A percentile compares a stretch with the other conserved stretches of the same genome.
Conservation (phyloP, 352 stramenopile species). For the Phytophthora aleatoria region DNA sequence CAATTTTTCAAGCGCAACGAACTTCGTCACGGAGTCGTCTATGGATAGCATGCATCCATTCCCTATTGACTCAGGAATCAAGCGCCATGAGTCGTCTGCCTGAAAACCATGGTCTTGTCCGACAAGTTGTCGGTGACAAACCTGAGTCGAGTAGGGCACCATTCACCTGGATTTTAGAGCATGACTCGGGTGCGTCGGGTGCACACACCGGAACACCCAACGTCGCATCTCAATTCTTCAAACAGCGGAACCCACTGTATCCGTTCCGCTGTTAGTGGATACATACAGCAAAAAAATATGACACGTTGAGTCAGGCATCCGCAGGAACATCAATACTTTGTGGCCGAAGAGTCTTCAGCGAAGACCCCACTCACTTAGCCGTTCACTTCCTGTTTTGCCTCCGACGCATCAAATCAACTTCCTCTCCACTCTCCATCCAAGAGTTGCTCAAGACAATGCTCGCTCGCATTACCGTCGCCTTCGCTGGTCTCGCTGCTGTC, state of each 20-base stretch:
- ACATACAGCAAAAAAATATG: constrained; percentile 12
- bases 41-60: neutral
- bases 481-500: constrained; percentile 10
- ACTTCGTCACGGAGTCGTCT: neutral
- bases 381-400: constrained; percentile 25
- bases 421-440: constrained; percentile 6
- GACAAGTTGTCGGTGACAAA: too few relatives aligned
- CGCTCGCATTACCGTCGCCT: constrained; percentile 21
- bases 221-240: constrained; percentile 8
- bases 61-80: constrained; percentile 6
- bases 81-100: neutral
- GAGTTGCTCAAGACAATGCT: constrained; percentile 26
- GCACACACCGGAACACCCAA: constrained; percentile 6
- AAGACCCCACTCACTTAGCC: neutral
- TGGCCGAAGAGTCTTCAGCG: neutral
- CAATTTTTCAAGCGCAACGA: constrained; percentile 20
- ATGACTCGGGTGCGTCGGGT: too few relatives aligned
- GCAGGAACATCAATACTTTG: neutral
- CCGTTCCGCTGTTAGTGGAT: constrained; percentile 16
- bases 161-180: too few relatives aligned
- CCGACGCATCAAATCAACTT: constrained; percentile 12
- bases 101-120: neutral
- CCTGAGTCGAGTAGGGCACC: neutral
- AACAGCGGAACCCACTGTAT: constrained; percentile 21
- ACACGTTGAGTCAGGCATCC: constrained; percentile 2